These are phyloP conservation scores for Phanerodontia chrysosporium DNA, from an alignment of 768 basidiomycete species.

Conservation along the genomic window DNA sequence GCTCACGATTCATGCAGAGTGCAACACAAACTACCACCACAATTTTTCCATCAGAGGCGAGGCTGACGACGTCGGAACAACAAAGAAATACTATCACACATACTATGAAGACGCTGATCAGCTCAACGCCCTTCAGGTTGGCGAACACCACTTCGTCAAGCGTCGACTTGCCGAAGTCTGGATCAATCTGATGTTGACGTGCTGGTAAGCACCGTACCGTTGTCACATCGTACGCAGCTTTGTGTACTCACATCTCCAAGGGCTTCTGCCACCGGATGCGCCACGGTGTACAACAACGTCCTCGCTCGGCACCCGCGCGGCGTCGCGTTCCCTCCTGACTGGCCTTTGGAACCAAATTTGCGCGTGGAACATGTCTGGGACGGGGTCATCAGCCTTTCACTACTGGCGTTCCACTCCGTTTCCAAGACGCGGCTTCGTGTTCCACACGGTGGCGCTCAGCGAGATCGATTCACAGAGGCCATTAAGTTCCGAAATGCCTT, in stretches of 20 bases:
- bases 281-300: constrained; percentile 6
- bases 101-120: not conserved
- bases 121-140: constrained; percentile 2
- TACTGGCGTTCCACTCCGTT: constrained; percentile 19
- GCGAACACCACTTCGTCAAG: constrained; percentile 5
- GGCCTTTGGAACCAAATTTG: not conserved
- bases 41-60: not conserved
- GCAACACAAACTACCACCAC: constrained; percentile 5
- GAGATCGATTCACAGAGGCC: constrained; percentile 19
- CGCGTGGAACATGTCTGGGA: constrained; percentile 2
- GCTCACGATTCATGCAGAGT: not conserved
- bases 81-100: not conserved
- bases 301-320: not conserved
- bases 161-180: not conserved
- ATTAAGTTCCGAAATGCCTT: constrained; percentile 22
- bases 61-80: too few species aligned
- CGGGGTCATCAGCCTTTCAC: constrained; percentile 13
- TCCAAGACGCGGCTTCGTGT: constrained; percentile 14
- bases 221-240: not conserved
- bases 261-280: constrained; percentile 11
- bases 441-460: constrained; percentile 22
- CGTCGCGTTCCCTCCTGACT: not conserved
- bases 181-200: not conserved
- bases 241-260: constrained; percentile 1
- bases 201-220: not conserved